These are phyloP conservation scores for Kuraishia capsulata DNA, from an alignment of 805 yeast species.

Conservation along the genomic window DNA sequence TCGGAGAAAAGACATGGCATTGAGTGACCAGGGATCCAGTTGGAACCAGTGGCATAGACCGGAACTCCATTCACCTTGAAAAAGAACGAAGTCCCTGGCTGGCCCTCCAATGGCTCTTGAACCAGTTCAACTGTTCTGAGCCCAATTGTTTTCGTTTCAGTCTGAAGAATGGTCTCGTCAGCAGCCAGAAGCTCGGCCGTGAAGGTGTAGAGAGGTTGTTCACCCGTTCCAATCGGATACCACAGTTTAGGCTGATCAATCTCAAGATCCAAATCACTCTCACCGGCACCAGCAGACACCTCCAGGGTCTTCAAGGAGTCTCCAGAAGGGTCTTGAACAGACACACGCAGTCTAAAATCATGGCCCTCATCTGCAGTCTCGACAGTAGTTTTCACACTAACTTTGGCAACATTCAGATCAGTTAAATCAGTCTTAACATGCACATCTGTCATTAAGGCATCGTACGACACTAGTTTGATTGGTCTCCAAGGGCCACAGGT, in stretches of 20 bases:
- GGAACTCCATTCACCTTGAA: constrained; percentile 31
- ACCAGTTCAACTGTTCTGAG: constrained; percentile 32
- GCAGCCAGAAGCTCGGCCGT: constrained; percentile 6
- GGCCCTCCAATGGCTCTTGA: constrained; percentile 17
- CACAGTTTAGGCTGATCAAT: constrained; percentile 24
- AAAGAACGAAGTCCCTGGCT: constrained; percentile 29
- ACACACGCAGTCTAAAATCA: too few species aligned
- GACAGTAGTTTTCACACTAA: background rate
- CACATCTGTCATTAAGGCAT: constrained; percentile 5
- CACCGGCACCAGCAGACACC: background rate
- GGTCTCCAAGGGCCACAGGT: constrained; percentile 37
- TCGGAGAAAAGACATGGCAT: constrained; percentile 22
- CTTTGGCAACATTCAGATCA: background rate
- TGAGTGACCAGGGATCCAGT: constrained; percentile 42
- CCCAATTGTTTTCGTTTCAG: constrained; percentile 21
- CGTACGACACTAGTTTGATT: constrained; percentile 18
- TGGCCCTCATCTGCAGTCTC: background rate
- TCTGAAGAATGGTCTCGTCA: constrained; percentile 7
- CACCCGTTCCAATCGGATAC: constrained; percentile 31
- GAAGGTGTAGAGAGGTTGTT: constrained; percentile 23
- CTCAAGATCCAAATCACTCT: background rate
- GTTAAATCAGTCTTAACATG: background rate
- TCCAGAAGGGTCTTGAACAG: too few species aligned
- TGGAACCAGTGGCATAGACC: constrained; percentile 29
- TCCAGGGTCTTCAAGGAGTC: too few species aligned